These are phyloP conservation scores for Arthrobotrys entomopaga DNA, from an alignment of 2,329 filamentous ascomycete genomes.

Conservation along the genomic window DNA sequence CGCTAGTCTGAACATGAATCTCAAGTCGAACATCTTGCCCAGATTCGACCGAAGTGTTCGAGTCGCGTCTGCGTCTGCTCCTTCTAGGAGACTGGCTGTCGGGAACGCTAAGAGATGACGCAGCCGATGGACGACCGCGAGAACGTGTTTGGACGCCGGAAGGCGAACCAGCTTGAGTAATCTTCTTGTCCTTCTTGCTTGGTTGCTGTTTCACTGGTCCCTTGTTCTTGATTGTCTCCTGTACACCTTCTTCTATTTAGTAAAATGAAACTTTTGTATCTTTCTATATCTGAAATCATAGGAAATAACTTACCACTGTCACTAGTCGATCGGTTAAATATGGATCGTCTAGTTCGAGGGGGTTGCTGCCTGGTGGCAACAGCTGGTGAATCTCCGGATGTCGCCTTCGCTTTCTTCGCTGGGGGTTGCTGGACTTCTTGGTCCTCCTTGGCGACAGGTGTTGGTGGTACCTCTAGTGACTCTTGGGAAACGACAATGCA, in stretches of 20 bases:
- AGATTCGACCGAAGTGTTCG: constrained; percentile 22
- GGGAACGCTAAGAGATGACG: constrained; percentile 49
- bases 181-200: constrained; percentile 41
- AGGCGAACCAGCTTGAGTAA: constrained; percentile 36
- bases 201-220: constrained; percentile 17
- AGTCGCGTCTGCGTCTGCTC: constrained; percentile 5
- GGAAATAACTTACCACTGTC: constrained; percentile 29
- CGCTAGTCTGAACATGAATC: background rate
- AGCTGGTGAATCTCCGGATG: constrained; percentile 31
- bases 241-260: constrained; percentile 51
- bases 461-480: constrained; percentile 3
- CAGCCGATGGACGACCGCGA: constrained; percentile 29
- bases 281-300: background rate
- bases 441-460: constrained; percentile 23
- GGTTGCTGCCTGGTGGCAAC: constrained; percentile 32
- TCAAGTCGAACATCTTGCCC: constrained; percentile 26
- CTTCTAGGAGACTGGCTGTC: constrained; percentile 38
- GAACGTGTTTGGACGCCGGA: constrained; percentile 24
- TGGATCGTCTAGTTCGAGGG: constrained; percentile 33
- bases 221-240: constrained; percentile 33
- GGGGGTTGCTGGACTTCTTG: constrained; percentile 43
- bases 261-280: constrained; percentile 2
- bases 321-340: constrained; percentile 21
- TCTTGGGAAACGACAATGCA: constrained; percentile 22
- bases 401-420: constrained; percentile 49